A percentile compares a stretch with the other conserved stretches of the same genome.
phyloP scores from a whole-genome alignment of 768 basidiomycete genomes.

The Xerocomus potaroensis region DNA sequence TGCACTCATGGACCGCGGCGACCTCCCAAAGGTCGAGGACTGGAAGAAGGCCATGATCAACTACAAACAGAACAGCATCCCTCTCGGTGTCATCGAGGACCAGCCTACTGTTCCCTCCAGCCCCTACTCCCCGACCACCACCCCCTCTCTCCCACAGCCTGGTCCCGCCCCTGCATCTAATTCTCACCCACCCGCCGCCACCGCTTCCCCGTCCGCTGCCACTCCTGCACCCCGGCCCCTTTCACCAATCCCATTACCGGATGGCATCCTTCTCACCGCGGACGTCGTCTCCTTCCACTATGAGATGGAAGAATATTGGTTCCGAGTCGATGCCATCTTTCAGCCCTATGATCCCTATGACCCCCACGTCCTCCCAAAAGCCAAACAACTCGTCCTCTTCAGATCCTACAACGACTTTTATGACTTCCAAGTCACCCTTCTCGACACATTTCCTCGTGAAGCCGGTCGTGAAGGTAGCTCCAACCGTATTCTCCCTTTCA shows the following conservation, averaged over 20 bases:
- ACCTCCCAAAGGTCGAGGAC: constrained; percentile 94
- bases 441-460: constrained; percentile 85
- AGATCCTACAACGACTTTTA: constrained; percentile 98
- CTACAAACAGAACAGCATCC: constrained; percentile 95
- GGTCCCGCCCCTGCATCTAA: background rate
- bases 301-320: constrained; percentile 97
- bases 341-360: constrained; percentile 72
- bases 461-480: constrained; percentile 72
- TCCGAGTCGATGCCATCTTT: constrained; percentile 86
- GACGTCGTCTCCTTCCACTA: constrained; percentile 95
- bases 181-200: no score
- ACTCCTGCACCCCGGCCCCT: constrained; percentile 30
- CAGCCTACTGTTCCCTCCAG: constrained; percentile 41
- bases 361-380: constrained; percentile 52
- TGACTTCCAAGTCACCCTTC: constrained; percentile 88
- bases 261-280: constrained; percentile 82
- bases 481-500: constrained; percentile 84
- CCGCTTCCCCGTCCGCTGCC: constrained; percentile 12
- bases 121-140: constrained; percentile 33
- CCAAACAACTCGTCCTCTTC: constrained; percentile 83
- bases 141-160: background rate
- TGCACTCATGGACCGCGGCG: constrained; percentile 78
- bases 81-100: constrained; percentile 86
- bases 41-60: constrained; percentile 95
- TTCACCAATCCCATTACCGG: constrained; percentile 53